Conservation (phyloP, 2,329 filamentous ascomycete species). For the Lomentospora prolificans region DNA sequence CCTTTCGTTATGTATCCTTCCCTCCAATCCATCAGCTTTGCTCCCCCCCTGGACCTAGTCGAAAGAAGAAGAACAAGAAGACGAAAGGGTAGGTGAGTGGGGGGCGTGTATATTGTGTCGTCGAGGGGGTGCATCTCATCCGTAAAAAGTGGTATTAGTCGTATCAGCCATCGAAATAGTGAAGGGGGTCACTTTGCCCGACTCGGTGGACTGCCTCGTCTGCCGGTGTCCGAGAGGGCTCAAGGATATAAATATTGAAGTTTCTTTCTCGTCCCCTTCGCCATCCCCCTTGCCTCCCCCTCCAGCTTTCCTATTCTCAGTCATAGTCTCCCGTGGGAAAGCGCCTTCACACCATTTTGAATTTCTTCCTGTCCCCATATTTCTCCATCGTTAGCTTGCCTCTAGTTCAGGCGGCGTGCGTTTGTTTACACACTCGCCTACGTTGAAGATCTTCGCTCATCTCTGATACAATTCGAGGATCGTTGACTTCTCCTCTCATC, state of each 20-base stretch:
- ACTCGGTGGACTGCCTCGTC: background rate
- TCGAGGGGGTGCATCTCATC: background rate
- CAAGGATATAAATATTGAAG: background rate
- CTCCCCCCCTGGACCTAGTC: background rate
- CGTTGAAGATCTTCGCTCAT: background rate
- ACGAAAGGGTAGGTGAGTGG: too few relatives aligned
- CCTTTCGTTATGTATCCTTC: conserved; percentile 1
- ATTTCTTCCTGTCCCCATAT: background rate
- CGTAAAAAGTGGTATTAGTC: too few relatives aligned
- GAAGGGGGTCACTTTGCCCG: background rate
- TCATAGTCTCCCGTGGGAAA: background rate
- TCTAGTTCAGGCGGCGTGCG: too few relatives aligned
- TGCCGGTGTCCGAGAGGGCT: background rate
- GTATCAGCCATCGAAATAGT: too few relatives aligned
- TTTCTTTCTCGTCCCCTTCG: background rate
- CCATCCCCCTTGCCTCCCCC: background rate
- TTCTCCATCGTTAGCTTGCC: background rate
- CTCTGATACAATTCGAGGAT: background rate
- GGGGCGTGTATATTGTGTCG: background rate
- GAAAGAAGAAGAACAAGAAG: too few relatives aligned
- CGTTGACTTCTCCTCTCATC: background rate
- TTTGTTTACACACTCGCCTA: too few relatives aligned
- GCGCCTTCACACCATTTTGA: background rate
- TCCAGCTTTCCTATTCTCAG: background rate
- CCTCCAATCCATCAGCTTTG: background rate